Conservation (phyloP, 1,284 basidiomycete genomes). For the Microbotryum silenes-acaulis region DNA sequence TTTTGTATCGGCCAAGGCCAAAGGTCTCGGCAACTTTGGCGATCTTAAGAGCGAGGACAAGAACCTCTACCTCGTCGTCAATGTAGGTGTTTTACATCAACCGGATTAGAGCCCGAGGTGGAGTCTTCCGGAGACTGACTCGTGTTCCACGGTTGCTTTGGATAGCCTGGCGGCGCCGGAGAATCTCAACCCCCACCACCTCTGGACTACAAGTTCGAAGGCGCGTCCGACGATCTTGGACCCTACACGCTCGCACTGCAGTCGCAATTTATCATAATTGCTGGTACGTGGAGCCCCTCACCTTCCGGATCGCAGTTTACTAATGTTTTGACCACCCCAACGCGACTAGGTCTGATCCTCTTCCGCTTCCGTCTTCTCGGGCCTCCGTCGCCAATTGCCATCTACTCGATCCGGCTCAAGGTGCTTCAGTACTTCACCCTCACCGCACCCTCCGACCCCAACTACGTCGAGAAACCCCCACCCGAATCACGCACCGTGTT, state of each 20-base stretch:
- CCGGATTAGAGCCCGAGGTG: not conserved
- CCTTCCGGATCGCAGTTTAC: not conserved
- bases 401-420: slow-evolving; percentile 2
- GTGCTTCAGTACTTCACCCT: not conserved
- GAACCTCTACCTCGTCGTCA: slow-evolving; percentile 21
- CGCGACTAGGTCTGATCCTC: slow-evolving; percentile 1
- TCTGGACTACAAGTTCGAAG: slow-evolving; percentile 29
- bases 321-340: not conserved
- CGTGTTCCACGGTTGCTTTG: not conserved
- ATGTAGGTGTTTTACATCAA: slow-evolving; percentile 4
- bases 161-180: slow-evolving; percentile 21
- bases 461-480: not conserved
- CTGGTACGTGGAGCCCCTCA: slow-evolving; percentile 3
- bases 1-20: slow-evolving; percentile 28
- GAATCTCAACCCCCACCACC: slow-evolving; percentile 24
- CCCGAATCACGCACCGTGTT: not conserved
- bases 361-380: slow-evolving; percentile 1
- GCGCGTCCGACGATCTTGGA: slow-evolving; percentile 22
- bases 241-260: slow-evolving; percentile 23
- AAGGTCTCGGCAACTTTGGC: slow-evolving; percentile 16
- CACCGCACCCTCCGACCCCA: not conserved
- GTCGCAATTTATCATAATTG: slow-evolving; percentile 16
- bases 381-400: not conserved
- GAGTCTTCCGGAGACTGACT: not conserved
- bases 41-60: slow-evolving; percentile 20